These are phyloP conservation scores for Scutellaria minor DNA, from an alignment of 257 asterid genomes.

Conservation along the genomic window DNA sequence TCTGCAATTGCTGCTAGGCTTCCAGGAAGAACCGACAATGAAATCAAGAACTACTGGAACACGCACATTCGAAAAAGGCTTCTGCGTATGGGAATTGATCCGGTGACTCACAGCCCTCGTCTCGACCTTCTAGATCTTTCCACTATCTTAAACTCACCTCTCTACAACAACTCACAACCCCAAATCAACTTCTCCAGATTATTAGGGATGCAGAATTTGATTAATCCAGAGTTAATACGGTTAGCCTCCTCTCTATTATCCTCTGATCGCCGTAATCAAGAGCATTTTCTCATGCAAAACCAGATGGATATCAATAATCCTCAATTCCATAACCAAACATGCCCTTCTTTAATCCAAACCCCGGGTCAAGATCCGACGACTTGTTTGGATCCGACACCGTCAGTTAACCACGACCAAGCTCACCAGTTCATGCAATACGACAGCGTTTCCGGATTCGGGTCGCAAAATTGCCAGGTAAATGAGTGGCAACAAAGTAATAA, in stretches of 20 bases:
- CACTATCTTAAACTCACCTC: slow-evolving; percentile 48
- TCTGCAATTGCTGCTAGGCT: slow-evolving; percentile 82
- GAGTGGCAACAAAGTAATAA: slow-evolving; percentile 53
- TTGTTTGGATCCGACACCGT: slow-evolving; percentile 22
- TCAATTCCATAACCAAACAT: slow-evolving; percentile 35
- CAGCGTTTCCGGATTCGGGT: slow-evolving; percentile 36
- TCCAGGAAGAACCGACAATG: slow-evolving; percentile 87
- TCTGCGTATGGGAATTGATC: slow-evolving; percentile 84
- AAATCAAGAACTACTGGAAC: slow-evolving; percentile 87
- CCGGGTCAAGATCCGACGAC: slow-evolving; percentile 37
- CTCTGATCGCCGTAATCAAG: slow-evolving; percentile 46
- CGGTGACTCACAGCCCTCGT: slow-evolving; percentile 79
- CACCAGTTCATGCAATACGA: slow-evolving; percentile 50
- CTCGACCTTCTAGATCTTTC: slow-evolving; percentile 83
- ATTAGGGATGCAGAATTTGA: slow-evolving; percentile 49
- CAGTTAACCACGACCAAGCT: background rate
- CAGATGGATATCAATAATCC: slow-evolving; percentile 37
- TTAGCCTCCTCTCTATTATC: slow-evolving; percentile 57
- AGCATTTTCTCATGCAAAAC: slow-evolving; percentile 35
- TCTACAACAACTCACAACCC: slow-evolving; percentile 36
- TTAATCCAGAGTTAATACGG: slow-evolving; percentile 62
- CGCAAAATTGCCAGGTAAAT: slow-evolving; percentile 40
- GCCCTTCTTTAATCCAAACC: slow-evolving; percentile 42
- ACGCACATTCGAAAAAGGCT: slow-evolving; percentile 77
- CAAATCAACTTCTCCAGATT: slow-evolving; percentile 61